A percentile compares a stretch with the other conserved stretches of the same genome.
Conservation (phyloP, 2,329 filamentous ascomycete genomes). For the Lachnellula occidentalis region DNA sequence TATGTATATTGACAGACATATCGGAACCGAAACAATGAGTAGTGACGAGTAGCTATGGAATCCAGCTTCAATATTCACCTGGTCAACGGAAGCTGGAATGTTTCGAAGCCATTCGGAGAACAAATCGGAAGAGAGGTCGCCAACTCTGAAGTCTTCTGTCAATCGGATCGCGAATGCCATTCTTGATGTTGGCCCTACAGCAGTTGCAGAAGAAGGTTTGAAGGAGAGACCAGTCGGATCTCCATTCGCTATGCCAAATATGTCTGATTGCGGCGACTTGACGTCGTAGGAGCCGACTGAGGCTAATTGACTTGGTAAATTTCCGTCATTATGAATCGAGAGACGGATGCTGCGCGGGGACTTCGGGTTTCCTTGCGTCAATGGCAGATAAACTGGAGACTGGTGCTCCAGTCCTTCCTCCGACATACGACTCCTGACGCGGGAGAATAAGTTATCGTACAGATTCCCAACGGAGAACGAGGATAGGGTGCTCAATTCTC, state of each 20-base stretch:
- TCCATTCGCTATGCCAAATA: not conserved
- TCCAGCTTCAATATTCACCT: conserved; percentile 23
- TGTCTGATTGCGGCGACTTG: not conserved
- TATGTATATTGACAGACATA: conserved; percentile 24
- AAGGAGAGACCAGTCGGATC: conserved; percentile 11
- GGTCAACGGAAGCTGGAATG: conserved; percentile 15
- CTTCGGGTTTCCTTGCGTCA: conserved; percentile 10
- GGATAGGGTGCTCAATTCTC: conserved; percentile 16
- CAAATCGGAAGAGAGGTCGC: conserved; percentile 15
- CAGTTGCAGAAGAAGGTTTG: conserved; percentile 12
- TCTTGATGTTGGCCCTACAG: conserved; percentile 9
- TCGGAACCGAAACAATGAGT: conserved; percentile 22
- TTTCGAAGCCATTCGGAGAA: conserved; percentile 20
- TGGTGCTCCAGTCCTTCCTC: conserved; percentile 8
- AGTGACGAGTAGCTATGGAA: conserved; percentile 20
- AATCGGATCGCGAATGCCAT: conserved; percentile 22
- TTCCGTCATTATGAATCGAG: conserved; percentile 4
- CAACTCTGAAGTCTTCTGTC: conserved; percentile 11
- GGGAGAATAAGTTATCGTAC: conserved; percentile 21
- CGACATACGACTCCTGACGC: conserved; percentile 10
- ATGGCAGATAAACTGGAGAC: conserved; percentile 13
- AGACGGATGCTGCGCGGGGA: conserved; percentile 21
- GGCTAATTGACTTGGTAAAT: not conserved
- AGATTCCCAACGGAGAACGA: conserved; percentile 21
- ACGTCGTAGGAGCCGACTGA: conserved; percentile 8